These are phyloP conservation scores for Clarireedia sp. DNA, from an alignment of 2,329 filamentous ascomycete genomes.

Conservation along the genomic window DNA sequence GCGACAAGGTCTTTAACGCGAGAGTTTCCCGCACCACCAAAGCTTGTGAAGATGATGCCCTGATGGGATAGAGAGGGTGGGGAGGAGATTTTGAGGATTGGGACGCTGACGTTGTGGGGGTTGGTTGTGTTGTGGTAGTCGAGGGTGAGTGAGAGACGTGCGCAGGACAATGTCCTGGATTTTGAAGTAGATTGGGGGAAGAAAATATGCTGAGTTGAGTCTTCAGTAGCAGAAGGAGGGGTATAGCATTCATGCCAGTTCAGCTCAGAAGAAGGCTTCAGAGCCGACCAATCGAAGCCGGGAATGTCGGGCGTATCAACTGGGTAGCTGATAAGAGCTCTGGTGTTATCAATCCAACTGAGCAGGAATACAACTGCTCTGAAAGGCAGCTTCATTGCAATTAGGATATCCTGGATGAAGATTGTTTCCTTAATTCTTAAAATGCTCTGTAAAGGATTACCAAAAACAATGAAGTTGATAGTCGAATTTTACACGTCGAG, in stretches of 20 bases:
- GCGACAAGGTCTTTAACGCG: background rate
- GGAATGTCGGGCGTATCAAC: background rate
- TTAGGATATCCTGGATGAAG: background rate
- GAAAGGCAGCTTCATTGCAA: background rate
- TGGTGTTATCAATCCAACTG: background rate
- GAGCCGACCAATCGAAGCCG: background rate
- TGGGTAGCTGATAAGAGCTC: background rate
- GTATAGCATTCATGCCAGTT: background rate
- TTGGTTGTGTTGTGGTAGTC: conserved; percentile 8
- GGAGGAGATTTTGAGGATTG: background rate
- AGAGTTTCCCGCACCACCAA: conserved; percentile 4
- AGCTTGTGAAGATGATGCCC: background rate
- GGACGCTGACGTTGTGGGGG: background rate
- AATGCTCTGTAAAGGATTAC: no score
- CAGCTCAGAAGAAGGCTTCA: background rate
- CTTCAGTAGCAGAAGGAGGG: background rate
- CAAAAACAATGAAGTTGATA: no score
- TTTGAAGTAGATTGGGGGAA: background rate
- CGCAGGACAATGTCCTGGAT: conserved; percentile 6
- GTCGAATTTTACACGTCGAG: no score
- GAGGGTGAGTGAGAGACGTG: conserved; percentile 1
- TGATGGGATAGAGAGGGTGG: background rate
- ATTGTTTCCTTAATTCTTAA: no score
- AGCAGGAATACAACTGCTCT: background rate
- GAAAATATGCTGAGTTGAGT: background rate